Percentiles rank a stretch among this genome's conserved stretches.
Conservation (phyloP, 495 filamentous ascomycete genomes). For the Aspergillus carlsbadensis region DNA sequence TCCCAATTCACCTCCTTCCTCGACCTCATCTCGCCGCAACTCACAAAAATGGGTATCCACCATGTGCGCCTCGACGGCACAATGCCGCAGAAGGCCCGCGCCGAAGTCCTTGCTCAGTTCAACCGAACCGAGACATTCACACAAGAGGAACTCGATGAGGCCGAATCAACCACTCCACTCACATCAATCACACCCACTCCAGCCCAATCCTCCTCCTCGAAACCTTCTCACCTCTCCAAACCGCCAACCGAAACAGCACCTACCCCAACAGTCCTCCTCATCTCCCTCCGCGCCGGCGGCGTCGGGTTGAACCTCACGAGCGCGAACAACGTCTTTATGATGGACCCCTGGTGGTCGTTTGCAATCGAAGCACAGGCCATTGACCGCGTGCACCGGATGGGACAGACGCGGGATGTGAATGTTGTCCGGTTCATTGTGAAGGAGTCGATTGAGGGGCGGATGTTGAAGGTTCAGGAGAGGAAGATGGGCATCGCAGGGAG, state of each 20-base stretch:
- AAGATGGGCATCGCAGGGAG: conserved; percentile 87
- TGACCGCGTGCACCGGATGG: conserved; percentile 98
- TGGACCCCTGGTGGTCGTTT: conserved; percentile 99
- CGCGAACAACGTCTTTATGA: conserved; percentile 90
- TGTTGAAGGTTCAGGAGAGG: conserved; percentile 89
- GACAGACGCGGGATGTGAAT: conserved; percentile 80
- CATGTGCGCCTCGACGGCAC: conserved; percentile 88
- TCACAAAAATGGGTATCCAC: conserved; percentile 67
- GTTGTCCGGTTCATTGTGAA: conserved; percentile 86
- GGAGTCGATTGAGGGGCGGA: conserved; percentile 90
- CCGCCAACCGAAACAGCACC: neutral
- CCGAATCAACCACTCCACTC: neutral
- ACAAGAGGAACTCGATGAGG: conserved; percentile 33
- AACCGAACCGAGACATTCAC: conserved; percentile 41
- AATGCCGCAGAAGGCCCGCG: conserved; percentile 81
- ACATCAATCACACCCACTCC: neutral
- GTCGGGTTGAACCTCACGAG: conserved; percentile 91
- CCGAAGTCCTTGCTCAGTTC: conserved; percentile 73
- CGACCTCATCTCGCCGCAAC: conserved; percentile 79
- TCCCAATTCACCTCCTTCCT: conserved; percentile 97
- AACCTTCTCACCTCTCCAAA: neutral
- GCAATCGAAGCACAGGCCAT: conserved; percentile 97
- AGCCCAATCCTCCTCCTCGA: conserved; percentile 31
- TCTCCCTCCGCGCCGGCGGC: conserved; percentile 87
- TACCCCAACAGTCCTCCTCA: conserved; percentile 59